Evolutionary conservation across 306 rosid species (phyloP).

Genomic region (Abrus pulchellus): DNA sequence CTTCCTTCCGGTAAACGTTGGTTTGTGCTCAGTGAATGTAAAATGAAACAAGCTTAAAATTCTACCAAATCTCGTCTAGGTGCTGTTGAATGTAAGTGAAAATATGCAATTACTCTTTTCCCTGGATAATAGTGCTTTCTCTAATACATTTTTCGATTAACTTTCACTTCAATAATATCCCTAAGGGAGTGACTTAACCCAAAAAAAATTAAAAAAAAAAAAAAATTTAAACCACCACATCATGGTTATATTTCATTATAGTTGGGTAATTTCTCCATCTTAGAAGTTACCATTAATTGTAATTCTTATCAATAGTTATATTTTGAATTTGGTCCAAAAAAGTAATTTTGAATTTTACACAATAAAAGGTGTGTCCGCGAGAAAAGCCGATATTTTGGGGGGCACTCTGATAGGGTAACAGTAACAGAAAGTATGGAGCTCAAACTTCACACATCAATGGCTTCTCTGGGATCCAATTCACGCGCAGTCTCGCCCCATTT

Average conservation of each 20-base stretch:
- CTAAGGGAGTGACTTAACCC: too few relatives aligned
- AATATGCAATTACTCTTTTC: too few relatives aligned
- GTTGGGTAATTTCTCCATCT: too few relatives aligned
- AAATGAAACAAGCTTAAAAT: too few relatives aligned
- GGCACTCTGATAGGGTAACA: not conserved
- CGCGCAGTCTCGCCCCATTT: slow-evolving; percentile 42
- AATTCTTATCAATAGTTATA: too few relatives aligned
- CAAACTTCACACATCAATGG: slow-evolving; percentile 50
- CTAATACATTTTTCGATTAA: too few relatives aligned
- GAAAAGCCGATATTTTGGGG: slow-evolving; percentile 12
- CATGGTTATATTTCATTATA: not conserved
- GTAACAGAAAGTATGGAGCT: slow-evolving; percentile 20
- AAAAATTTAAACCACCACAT: too few relatives aligned
- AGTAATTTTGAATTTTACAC: not conserved
- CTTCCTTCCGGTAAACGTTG: not conserved
- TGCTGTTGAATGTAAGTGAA: not conserved
- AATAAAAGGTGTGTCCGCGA: not conserved
- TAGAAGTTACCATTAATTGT: too few relatives aligned
- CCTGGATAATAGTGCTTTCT: too few relatives aligned
- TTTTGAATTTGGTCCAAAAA: not conserved
- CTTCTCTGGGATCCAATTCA: slow-evolving; percentile 56
- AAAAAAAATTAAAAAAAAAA: too few relatives aligned
- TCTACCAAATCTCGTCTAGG: too few relatives aligned
- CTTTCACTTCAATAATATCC: not conserved
- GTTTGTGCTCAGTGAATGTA: not conserved